These are phyloP conservation scores for Candida sonorensis DNA, from an alignment of 805 yeast genomes.

Conservation along the genomic window DNA sequence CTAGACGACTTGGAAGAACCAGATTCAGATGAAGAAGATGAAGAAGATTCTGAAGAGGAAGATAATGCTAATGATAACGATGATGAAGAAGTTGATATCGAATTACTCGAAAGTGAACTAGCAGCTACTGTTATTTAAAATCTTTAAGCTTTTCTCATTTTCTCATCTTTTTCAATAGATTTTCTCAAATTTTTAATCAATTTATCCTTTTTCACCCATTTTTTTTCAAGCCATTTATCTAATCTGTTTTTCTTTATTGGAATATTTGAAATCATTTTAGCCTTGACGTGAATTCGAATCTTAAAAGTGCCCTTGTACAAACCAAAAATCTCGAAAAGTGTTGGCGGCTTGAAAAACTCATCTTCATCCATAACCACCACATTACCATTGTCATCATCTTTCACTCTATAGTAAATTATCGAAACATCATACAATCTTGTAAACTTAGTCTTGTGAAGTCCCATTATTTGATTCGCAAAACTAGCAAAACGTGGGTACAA, in stretches of 20 bases:
- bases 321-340: constrained; percentile 31
- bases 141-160: not conserved
- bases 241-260: constrained; percentile 47
- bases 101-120: constrained; percentile 47
- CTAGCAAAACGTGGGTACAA: constrained; percentile 74
- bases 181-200: constrained; percentile 34
- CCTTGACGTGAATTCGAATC: constrained; percentile 42
- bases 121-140: constrained; percentile 27
- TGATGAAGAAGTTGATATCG: constrained; percentile 33
- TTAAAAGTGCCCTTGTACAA: constrained; percentile 24
- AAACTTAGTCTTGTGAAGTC: constrained; percentile 33
- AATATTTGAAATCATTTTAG: constrained; percentile 38
- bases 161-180: constrained; percentile 3
- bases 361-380: too few species aligned
- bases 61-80: constrained; percentile 50
- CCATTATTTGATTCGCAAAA: constrained; percentile 42
- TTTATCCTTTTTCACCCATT: constrained; percentile 68
- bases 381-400: too few species aligned
- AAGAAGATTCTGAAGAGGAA: constrained; percentile 49
- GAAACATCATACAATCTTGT: constrained; percentile 51
- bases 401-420: constrained; percentile 35
- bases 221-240: constrained; percentile 70
- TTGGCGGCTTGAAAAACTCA: constrained; percentile 28
- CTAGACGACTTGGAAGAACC: constrained; percentile 90
- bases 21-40: constrained; percentile 63